These are phyloP conservation scores for Endoconidiophora polonica DNA, from an alignment of 2,329 filamentous ascomycete genomes.

Conservation along the genomic window DNA sequence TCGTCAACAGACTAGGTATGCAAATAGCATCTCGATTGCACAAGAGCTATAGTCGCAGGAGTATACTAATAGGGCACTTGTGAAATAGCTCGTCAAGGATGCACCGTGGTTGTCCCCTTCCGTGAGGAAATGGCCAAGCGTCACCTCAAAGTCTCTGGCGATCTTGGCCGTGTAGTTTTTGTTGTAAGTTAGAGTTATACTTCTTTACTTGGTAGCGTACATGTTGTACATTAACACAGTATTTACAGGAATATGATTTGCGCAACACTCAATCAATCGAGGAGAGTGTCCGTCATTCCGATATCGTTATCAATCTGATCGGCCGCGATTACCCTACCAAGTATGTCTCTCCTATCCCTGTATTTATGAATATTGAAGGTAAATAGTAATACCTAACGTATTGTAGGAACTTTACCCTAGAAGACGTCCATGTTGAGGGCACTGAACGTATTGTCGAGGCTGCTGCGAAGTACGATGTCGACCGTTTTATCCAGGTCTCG, in stretches of 20 bases:
- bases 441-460: slow-evolving; percentile 84
- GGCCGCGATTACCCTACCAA: slow-evolving; percentile 94
- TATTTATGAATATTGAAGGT: slow-evolving; percentile 14
- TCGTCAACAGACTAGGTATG: slow-evolving; percentile 79
- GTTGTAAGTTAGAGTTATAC: slow-evolving; percentile 35
- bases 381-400: slow-evolving; percentile 19
- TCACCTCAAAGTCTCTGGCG: slow-evolving; percentile 89
- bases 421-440: slow-evolving; percentile 86
- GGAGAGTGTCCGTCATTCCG: slow-evolving; percentile 89
- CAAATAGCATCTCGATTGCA: not conserved
- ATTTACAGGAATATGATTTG: slow-evolving; percentile 69
- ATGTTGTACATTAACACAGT: slow-evolving; percentile 1
- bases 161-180: slow-evolving; percentile 78
- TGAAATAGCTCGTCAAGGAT: slow-evolving; percentile 65
- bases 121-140: slow-evolving; percentile 97
- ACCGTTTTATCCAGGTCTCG: slow-evolving; percentile 91
- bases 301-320: slow-evolving; percentile 92
- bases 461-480: slow-evolving; percentile 93
- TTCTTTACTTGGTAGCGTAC: not conserved
- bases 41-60: not conserved
- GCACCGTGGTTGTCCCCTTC: slow-evolving; percentile 82
- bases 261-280: slow-evolving; percentile 91
- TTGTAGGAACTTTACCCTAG: slow-evolving; percentile 72
- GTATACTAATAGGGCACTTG: not conserved
- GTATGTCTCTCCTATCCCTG: slow-evolving; percentile 29